phyloP scores from a whole-genome alignment of 2,329 filamentous ascomycete species.

The Sporothrix mexicana region DNA sequence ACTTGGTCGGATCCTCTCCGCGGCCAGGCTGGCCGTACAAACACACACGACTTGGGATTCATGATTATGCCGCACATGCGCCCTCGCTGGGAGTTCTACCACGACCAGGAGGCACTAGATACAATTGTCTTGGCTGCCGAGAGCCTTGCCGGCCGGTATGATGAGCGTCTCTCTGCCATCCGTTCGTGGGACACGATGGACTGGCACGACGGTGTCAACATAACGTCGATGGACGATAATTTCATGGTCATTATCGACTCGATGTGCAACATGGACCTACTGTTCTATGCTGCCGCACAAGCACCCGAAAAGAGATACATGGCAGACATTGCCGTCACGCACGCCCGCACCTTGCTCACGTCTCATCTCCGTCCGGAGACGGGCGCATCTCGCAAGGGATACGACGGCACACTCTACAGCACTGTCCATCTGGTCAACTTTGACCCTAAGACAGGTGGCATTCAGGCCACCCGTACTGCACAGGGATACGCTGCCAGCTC shows the following conservation, averaged over 20 bases:
- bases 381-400: background rate
- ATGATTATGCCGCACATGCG: slow-evolving; percentile 23
- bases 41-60: slow-evolving; percentile 8
- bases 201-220: slow-evolving; percentile 16
- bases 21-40: background rate
- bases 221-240: background rate
- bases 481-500: background rate
- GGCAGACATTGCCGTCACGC: background rate
- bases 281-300: slow-evolving; percentile 3
- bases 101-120: background rate
- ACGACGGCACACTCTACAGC: background rate
- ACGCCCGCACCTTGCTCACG: background rate
- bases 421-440: slow-evolving; percentile 13
- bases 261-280: slow-evolving; percentile 11
- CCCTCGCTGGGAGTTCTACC: slow-evolving; percentile 5
- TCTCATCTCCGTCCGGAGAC: background rate
- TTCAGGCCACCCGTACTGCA: background rate
- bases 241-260: slow-evolving; percentile 11
- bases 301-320: background rate
- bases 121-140: background rate
- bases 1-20: slow-evolving; percentile 2
- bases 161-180: background rate
- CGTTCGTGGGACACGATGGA: slow-evolving; percentile 5
- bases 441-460: background rate
- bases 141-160: background rate